Percentiles rank a stretch among this genome's conserved stretches.
These are phyloP conservation scores for Parathielavia appendiculata DNA, from an alignment of 495 filamentous ascomycete genomes.

Conservation along the genomic window DNA sequence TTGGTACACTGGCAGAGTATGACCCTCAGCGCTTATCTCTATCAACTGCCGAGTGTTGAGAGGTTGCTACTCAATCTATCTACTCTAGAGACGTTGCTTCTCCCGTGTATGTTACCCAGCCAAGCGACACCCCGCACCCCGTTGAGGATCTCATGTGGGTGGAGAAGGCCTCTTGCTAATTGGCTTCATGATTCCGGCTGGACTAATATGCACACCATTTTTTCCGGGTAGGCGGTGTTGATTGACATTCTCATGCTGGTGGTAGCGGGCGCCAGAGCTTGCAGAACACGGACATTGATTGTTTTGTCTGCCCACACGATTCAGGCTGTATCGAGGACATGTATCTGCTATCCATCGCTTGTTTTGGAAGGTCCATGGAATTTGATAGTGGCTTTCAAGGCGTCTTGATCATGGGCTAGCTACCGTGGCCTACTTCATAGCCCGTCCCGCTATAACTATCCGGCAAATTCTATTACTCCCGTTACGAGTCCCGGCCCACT, in stretches of 20 bases:
- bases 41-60: background rate
- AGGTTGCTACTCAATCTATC: background rate
- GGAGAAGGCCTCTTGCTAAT: background rate
- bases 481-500: no score
- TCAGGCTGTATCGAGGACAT: background rate
- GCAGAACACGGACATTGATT: background rate
- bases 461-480: no score
- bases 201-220: background rate
- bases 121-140: background rate
- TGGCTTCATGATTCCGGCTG: background rate
- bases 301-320: background rate
- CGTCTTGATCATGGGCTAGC: no score
- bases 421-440: no score
- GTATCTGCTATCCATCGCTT: background rate
- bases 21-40: background rate
- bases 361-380: constrained; percentile 1
- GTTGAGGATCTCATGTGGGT: background rate
- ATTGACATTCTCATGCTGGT: background rate
- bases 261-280: background rate
- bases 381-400: background rate
- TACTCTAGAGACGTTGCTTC: background rate
- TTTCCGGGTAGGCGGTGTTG: constrained; percentile 7
- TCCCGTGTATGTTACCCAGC: background rate
- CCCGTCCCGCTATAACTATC: background rate
- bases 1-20: background rate